A percentile compares a stretch with the other conserved stretches of the same genome.
phyloP scores from a whole-genome alignment of 345 rosid genomes.

The Xanthoceras sorbifolium region DNA sequence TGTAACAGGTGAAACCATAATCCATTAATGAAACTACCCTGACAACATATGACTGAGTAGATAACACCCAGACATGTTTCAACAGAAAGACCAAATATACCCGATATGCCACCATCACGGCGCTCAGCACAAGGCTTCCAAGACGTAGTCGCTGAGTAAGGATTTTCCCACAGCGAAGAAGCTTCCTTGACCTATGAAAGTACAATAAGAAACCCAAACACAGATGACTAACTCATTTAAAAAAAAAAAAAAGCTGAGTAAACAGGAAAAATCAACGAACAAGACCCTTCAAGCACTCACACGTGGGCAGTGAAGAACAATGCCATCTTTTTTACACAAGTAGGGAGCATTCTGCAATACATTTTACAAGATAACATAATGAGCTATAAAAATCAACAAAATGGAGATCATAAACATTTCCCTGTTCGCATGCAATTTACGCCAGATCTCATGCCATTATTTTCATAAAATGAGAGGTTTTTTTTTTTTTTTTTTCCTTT shows the following conservation, averaged over 20 bases:
- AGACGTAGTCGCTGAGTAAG: constrained; percentile 89
- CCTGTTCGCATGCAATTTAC: not conserved
- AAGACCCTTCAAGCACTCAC: constrained; percentile 51
- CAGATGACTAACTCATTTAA: constrained; percentile 19
- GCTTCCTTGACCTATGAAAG: constrained; percentile 78
- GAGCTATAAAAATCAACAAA: not conserved
- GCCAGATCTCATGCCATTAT: constrained; percentile 4
- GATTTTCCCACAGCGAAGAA: constrained; percentile 97
- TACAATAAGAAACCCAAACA: not conserved
- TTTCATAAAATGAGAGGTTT: too few relatives aligned
- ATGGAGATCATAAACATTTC: constrained; percentile 2
- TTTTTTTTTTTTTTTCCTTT: not conserved
- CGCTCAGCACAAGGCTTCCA: constrained; percentile 99
- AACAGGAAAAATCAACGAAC: not conserved
- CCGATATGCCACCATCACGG: constrained; percentile 74
- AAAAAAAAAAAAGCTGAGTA: not conserved
- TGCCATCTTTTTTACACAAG: constrained; percentile 93
- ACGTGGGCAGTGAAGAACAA: constrained; percentile 86
- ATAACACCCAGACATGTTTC: not conserved
- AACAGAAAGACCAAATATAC: constrained; percentile 29
- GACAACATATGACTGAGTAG: not conserved
- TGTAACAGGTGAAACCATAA: not conserved
- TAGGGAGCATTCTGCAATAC: constrained; percentile 75
- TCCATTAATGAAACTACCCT: not conserved
- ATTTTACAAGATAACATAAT: constrained; percentile 4